Evolutionary conservation across 2,329 filamentous ascomycete species (phyloP), one percentile per base, ranked within the genome.

Genomic region (Fusarium sublunatum): DNA sequence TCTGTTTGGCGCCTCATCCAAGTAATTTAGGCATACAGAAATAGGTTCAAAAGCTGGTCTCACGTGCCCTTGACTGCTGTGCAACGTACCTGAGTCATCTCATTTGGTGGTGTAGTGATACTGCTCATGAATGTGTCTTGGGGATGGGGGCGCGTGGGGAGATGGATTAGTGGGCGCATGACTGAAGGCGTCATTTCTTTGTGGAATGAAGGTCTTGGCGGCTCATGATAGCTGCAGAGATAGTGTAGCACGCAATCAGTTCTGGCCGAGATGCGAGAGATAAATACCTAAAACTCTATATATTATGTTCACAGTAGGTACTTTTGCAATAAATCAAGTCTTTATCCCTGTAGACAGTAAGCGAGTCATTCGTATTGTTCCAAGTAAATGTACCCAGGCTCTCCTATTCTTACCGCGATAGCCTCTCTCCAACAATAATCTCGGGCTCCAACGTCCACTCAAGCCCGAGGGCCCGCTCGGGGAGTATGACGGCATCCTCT

Each of bases 1-100:
- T 12, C 69, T 91, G 51, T 90, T 89, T 72, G 79, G 77, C 7
- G 68, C 74, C 1, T 77, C 75, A 6, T 75, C 78, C 50, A 83
- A 82, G 59, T 79, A 73, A 61, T 19, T 19, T 19, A 57, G 46
- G 49, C 57, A 44, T 31, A n/a, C 12, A 28, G 24, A 15, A 40
- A 19, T 12, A 45, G 38, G 39, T 39, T 32, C 19, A 29, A 12
- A 34, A 43, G 42, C 4, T 5, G 13, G 19, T 25, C 39, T 45
- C 62, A 63, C 49, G 48, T 59, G 57, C 19, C 29, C 35, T 45
- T 26, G 2, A 25, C 19, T 47, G 2, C 38, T 36, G 19, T 19
- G 9, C 11, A 13, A 15, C 15, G 34, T 28, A 41, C 29, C 54
- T 53, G 25, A 41, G 35, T 34, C 42, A 53, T 32, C 35, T 48